Evolutionary conservation across 768 basidiomycete species (phyloP).

Genomic region (Chalciporus sphaerocephalus): DNA sequence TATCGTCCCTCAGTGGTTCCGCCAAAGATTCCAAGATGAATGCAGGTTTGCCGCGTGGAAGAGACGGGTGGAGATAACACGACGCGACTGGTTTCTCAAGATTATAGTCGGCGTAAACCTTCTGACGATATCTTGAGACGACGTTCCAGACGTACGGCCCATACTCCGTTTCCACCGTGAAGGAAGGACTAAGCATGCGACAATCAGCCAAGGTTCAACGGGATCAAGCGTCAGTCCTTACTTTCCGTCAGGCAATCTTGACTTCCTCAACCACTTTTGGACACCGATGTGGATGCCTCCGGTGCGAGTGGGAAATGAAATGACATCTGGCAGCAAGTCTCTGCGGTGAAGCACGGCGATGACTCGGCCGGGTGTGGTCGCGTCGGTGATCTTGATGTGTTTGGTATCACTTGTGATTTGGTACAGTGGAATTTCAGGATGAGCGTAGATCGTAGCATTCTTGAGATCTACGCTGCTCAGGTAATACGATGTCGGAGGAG

Average conservation of each 20-base stretch:
- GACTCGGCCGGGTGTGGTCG: conserved; percentile 4
- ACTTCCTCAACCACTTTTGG: conserved; percentile 28
- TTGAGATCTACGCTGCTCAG: conserved; percentile 18
- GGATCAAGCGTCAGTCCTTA: conserved; percentile 8
- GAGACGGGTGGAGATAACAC: conserved; percentile 14
- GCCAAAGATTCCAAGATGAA: conserved; percentile 20
- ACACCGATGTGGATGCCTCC: conserved; percentile 10
- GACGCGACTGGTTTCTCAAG: conserved; percentile 21
- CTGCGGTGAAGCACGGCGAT: conserved; percentile 26
- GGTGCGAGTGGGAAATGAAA: conserved; percentile 23
- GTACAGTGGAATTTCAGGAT: conserved; percentile 23
- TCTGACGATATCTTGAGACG: conserved; percentile 20
- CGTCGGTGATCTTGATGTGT: conserved; percentile 16
- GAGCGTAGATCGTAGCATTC: conserved; percentile 18
- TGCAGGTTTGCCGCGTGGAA: conserved; percentile 12
- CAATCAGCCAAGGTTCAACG: not conserved
- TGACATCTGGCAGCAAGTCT: conserved; percentile 24
- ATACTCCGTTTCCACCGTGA: conserved; percentile 18
- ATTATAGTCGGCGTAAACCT: conserved; percentile 26
- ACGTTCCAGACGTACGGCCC: conserved; percentile 28
- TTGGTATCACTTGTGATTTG: conserved; percentile 18
- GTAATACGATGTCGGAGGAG: conserved; percentile 28
- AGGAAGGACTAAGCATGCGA: conserved; percentile 10
- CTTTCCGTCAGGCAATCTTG: conserved; percentile 22
- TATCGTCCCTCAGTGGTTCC: conserved; percentile 29